A percentile compares a stretch with the other conserved stretches of the same genome.
Evolutionary conservation across 371 early-diverging fungal species (phyloP).

Genomic region (Paraphysoderma sedebokerense): DNA sequence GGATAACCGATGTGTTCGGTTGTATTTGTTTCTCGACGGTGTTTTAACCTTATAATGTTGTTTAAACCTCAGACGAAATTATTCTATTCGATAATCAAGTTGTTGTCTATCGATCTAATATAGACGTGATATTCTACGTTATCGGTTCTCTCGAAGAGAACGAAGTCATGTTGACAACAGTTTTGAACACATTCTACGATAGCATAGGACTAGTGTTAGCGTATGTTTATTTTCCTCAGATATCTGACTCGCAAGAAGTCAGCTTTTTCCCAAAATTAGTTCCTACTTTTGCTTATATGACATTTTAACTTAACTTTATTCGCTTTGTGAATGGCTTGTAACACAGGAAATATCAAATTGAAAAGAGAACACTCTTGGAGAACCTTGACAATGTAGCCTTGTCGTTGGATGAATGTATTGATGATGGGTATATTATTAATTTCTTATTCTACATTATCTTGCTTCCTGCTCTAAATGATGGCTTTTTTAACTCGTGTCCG

Average conservation of each 20-base stretch:
- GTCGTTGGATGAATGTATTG: slow-evolving; percentile 87
- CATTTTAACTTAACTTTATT: neutral
- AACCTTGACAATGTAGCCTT: slow-evolving; percentile 78
- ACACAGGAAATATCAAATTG: slow-evolving; percentile 54
- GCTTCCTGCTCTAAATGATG: neutral
- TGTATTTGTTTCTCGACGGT: neutral
- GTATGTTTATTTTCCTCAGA: slow-evolving; percentile 17
- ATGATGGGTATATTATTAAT: slow-evolving; percentile 58
- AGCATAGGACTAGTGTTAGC: slow-evolving; percentile 65
- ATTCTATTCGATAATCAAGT: slow-evolving; percentile 80
- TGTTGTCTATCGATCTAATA: slow-evolving; percentile 62
- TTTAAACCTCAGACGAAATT: slow-evolving; percentile 42
- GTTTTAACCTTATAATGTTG: neutral
- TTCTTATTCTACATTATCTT: slow-evolving; percentile 19
- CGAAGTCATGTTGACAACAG: slow-evolving; percentile 65
- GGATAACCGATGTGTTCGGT: neutral
- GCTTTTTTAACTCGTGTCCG: neutral
- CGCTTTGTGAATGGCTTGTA: neutral
- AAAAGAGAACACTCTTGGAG: slow-evolving; percentile 77
- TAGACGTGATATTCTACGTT: slow-evolving; percentile 79
- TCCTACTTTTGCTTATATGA: neutral
- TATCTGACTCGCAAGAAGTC: neutral
- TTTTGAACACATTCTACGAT: slow-evolving; percentile 67
- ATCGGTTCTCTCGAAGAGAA: slow-evolving; percentile 86
- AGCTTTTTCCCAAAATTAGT: neutral